A percentile compares a stretch with the other conserved stretches of the same genome.
These are phyloP conservation scores for Thinopyrum elongatum DNA, from an alignment of 176 grass and related monocot species.

Conservation along the genomic window DNA sequence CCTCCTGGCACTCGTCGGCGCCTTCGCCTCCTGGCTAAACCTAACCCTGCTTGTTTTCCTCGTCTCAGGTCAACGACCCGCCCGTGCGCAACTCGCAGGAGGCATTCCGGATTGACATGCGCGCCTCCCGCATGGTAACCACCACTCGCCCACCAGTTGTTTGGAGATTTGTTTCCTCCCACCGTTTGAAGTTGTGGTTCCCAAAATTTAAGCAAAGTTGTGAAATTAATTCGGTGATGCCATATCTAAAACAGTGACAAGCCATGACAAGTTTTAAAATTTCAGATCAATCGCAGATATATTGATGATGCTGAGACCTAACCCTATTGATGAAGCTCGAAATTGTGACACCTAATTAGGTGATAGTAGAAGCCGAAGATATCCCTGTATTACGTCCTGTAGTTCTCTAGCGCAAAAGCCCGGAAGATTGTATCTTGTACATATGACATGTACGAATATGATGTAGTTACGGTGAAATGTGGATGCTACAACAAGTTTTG, in stretches of 20 bases:
- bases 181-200: background rate
- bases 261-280: background rate
- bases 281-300: background rate
- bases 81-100: constrained; percentile 81
- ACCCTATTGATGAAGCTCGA: background rate
- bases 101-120: constrained; percentile 73
- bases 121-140: constrained; percentile 32
- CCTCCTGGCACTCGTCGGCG: background rate
- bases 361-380: background rate
- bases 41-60: background rate
- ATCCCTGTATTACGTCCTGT: background rate
- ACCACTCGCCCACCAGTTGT: background rate
- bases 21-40: background rate
- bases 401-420: background rate
- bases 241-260: no score
- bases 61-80: constrained; percentile 64
- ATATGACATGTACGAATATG: background rate
- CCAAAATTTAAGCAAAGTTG: background rate
- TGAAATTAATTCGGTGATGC: background rate
- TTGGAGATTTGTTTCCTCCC: background rate
- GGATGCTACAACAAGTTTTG: background rate
- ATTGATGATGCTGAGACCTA: background rate
- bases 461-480: background rate
- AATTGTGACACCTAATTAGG: background rate
- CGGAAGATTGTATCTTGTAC: background rate